phyloP scores from a whole-genome alignment of 805 yeast species.

The Wickerhamiella brachini region DNA sequence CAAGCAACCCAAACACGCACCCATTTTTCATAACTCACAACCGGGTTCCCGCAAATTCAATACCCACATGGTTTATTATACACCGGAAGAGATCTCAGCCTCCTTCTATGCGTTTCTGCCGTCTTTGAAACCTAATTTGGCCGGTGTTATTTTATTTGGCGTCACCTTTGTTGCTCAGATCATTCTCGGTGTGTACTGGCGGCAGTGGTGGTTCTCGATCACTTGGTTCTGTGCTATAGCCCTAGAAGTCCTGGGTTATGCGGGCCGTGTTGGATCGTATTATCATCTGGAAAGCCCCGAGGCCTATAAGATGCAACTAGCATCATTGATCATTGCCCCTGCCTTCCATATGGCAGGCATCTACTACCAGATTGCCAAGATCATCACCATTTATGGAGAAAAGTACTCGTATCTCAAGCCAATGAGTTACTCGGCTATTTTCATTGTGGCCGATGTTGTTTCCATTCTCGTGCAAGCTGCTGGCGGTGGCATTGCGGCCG shows the following conservation, averaged over 20 bases:
- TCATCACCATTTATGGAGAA: slow-evolving; percentile 47
- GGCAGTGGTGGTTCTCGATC: slow-evolving; percentile 53
- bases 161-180: slow-evolving; percentile 33
- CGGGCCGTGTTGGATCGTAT: slow-evolving; percentile 40
- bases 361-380: slow-evolving; percentile 55
- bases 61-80: not conserved
- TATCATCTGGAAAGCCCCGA: slow-evolving; percentile 24
- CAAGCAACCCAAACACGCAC: not conserved
- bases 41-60: not conserved
- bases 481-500: slow-evolving; percentile 61
- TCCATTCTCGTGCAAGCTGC: slow-evolving; percentile 55
- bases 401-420: slow-evolving; percentile 40
- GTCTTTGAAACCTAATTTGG: slow-evolving; percentile 41
- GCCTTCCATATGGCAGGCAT: slow-evolving; percentile 77
- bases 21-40: not conserved
- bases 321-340: slow-evolving; percentile 64
- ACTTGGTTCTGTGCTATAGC: slow-evolving; percentile 43
- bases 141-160: slow-evolving; percentile 43
- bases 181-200: slow-evolving; percentile 30
- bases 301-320: slow-evolving; percentile 48
- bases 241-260: slow-evolving; percentile 56
- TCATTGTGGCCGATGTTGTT: slow-evolving; percentile 50
- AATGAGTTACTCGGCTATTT: slow-evolving; percentile 46
- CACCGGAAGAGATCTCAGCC: not conserved
- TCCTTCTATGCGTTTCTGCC: slow-evolving; percentile 28